Percentiles rank a stretch among this genome's conserved stretches.
Evolutionary conservation across 2,329 filamentous ascomycete genomes (phyloP).

Genomic region (Clarireedia monteithiana): DNA sequence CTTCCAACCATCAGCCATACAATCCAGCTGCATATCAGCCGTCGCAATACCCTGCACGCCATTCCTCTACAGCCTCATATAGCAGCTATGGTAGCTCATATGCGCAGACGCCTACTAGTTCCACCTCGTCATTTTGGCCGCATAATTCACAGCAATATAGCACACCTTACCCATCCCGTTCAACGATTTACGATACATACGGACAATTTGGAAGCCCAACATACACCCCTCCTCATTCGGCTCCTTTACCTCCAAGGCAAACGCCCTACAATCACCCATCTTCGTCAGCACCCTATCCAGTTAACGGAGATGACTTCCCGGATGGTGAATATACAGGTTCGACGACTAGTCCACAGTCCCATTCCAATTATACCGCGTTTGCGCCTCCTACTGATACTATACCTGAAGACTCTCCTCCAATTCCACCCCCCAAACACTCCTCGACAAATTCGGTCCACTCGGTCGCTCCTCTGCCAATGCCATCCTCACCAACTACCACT

Average conservation of each 20-base stretch:
- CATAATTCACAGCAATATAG: conserved; percentile 19
- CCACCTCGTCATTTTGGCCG: conserved; percentile 30
- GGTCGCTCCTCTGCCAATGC: conserved; percentile 10
- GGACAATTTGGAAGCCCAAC: conserved; percentile 18
- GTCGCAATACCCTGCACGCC: conserved; percentile 46
- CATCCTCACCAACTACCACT: conserved; percentile 11
- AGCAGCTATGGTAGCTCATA: conserved; percentile 31
- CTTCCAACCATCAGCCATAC: conserved; percentile 47
- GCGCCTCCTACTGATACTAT: conserved; percentile 2
- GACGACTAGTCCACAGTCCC: conserved; percentile 11
- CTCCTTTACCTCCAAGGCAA: conserved; percentile 20
- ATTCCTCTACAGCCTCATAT: conserved; percentile 46
- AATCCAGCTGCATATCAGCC: conserved; percentile 50
- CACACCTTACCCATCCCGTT: conserved; percentile 18
- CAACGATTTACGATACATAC: conserved; percentile 20
- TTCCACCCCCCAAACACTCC: conserved; percentile 16
- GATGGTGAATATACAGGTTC: conserved; percentile 21
- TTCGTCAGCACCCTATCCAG: conserved; percentile 18
- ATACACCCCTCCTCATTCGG: conserved; percentile 16
- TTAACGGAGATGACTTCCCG: conserved; percentile 23
- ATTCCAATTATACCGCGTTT: conserved; percentile 21
- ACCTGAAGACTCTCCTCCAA: conserved; percentile 13
- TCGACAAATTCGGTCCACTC: conserved; percentile 17
- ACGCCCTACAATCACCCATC: conserved; percentile 19
- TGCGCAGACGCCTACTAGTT: conserved; percentile 35